phyloP scores from a whole-genome alignment of 2,329 filamentous ascomycete genomes.

The Fusarium sp. region DNA sequence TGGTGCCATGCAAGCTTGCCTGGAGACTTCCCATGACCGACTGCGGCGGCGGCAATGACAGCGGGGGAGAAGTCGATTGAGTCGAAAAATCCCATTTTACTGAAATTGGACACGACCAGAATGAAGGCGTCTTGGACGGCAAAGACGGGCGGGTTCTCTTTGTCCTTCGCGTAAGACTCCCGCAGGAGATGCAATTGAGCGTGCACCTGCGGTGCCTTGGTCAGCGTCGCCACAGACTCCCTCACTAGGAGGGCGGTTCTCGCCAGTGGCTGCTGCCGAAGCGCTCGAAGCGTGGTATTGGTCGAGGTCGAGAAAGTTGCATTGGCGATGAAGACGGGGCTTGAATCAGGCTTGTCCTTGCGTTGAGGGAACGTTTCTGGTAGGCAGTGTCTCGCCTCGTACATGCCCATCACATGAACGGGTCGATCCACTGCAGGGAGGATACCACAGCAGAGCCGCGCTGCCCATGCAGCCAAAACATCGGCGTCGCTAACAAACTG shows the following conservation, averaged over 20 bases:
- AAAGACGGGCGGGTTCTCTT: neutral
- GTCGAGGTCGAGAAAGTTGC: constrained; percentile 4
- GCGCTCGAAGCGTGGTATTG: neutral
- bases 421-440: neutral
- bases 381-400: neutral
- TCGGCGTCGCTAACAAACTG: neutral
- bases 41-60: neutral
- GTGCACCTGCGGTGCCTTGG: neutral
- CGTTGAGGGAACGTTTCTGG: neutral
- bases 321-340: neutral
- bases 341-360: neutral
- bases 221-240: neutral
- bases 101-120: neutral
- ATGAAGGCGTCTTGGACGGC: neutral
- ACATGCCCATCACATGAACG: constrained; percentile 7
- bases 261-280: neutral
- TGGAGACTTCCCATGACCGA: neutral
- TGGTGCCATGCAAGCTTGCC: constrained; percentile 3
- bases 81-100: constrained; percentile 1
- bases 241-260: constrained; percentile 1
- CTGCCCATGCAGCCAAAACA: neutral
- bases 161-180: neutral
- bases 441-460: neutral
- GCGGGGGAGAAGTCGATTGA: constrained; percentile 1
- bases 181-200: neutral